These are phyloP conservation scores for Trichophyton verrucosum DNA, from an alignment of 2,329 filamentous ascomycete species.

Conservation along the genomic window DNA sequence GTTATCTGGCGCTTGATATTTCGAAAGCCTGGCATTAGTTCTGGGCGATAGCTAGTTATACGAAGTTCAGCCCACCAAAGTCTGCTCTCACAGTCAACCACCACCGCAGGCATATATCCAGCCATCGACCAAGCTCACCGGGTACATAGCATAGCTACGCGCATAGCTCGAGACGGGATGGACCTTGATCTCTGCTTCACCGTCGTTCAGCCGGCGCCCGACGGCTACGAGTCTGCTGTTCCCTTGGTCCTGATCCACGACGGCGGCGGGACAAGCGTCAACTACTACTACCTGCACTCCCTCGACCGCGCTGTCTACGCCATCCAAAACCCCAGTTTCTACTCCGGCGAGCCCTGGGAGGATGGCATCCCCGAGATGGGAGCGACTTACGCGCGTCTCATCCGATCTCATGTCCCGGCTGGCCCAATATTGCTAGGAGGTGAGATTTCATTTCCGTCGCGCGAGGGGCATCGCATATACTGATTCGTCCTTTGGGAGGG, in stretches of 20 bases:
- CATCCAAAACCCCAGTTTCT: slow-evolving; percentile 45
- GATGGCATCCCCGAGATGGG: slow-evolving; percentile 47
- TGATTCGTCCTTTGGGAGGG: not conserved
- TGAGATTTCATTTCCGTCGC: slow-evolving; percentile 1
- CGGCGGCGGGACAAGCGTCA: slow-evolving; percentile 48
- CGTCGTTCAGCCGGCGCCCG: slow-evolving; percentile 11
- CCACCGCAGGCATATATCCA: too few relatives aligned
- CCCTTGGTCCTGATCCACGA: slow-evolving; percentile 49
- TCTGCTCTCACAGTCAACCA: too few relatives aligned
- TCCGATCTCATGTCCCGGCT: slow-evolving; percentile 23
- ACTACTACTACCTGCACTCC: slow-evolving; percentile 43
- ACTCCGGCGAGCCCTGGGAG: slow-evolving; percentile 36
- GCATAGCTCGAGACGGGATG: not conserved
- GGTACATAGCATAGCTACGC: not conserved
- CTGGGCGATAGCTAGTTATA: too few relatives aligned
- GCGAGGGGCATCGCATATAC: not conserved
- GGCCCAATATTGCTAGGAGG: slow-evolving; percentile 14
- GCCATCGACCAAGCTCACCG: too few relatives aligned
- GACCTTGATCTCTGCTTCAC: slow-evolving; percentile 10
- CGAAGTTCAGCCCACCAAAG: too few relatives aligned
- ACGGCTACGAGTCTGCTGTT: slow-evolving; percentile 10
- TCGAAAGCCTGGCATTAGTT: too few relatives aligned
- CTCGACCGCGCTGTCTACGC: slow-evolving; percentile 42
- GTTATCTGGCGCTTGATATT: too few relatives aligned
- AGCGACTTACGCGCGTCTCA: slow-evolving; percentile 36